Conservation (phyloP, 2,329 filamentous ascomycete species). For the Penicillium nordicum region DNA sequence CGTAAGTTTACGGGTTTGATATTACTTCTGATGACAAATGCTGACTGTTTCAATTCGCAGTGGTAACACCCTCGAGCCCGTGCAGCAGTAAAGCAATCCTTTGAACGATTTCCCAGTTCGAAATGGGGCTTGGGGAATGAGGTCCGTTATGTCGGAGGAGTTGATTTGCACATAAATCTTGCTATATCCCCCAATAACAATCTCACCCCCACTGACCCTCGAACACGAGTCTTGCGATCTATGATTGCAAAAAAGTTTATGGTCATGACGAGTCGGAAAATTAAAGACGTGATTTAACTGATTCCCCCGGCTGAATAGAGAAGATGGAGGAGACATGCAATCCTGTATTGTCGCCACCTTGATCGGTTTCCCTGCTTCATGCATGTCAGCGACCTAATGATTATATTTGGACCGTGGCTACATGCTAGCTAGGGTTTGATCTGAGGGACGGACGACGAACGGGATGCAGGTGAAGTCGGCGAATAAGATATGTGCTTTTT, state of each 20-base stretch:
- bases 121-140: constrained; percentile 9
- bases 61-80: constrained; percentile 48
- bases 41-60: constrained; percentile 24
- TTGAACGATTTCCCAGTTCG: constrained; percentile 18
- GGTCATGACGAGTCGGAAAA: constrained; percentile 28
- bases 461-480: constrained; percentile 25
- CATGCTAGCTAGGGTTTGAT: constrained; percentile 4
- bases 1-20: constrained; percentile 36
- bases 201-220: constrained; percentile 18
- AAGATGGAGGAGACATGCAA: constrained; percentile 20
- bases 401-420: not conserved
- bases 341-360: constrained; percentile 16
- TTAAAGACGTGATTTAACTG: constrained; percentile 29
- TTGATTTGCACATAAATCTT: constrained; percentile 8
- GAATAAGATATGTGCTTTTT: constrained; percentile 28
- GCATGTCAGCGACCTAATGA: constrained; percentile 1
- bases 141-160: constrained; percentile 13
- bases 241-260: constrained; percentile 28
- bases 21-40: not conserved
- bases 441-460: constrained; percentile 12
- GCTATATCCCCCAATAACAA: constrained; percentile 6
- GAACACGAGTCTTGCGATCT: constrained; percentile 17
- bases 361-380: constrained; percentile 15
- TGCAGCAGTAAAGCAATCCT: constrained; percentile 35
- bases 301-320: constrained; percentile 33